phyloP scores from a whole-genome alignment of 2,329 filamentous ascomycete species.

The Aspergillus hiratsukae region DNA sequence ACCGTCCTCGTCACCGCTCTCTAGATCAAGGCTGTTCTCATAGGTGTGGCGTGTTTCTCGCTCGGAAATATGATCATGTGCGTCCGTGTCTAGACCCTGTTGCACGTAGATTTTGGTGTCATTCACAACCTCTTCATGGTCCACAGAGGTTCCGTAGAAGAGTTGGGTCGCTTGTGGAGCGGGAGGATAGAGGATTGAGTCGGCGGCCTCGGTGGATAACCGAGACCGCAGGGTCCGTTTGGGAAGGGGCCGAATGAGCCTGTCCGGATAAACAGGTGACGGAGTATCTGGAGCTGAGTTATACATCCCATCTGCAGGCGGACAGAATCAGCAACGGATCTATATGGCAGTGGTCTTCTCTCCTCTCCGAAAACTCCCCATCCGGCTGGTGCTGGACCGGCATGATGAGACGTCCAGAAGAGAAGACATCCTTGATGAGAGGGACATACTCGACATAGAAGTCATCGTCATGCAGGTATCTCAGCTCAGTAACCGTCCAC shows the following conservation, averaged over 20 bases:
- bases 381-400: constrained; percentile 9
- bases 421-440: constrained; percentile 14
- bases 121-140: constrained; percentile 50
- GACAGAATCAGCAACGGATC: constrained; percentile 36
- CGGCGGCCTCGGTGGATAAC: constrained; percentile 77
- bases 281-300: constrained; percentile 61
- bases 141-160: constrained; percentile 67
- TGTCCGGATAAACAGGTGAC: constrained; percentile 78
- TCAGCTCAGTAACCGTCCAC: constrained; percentile 24
- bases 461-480: constrained; percentile 34
- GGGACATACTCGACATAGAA: constrained; percentile 42
- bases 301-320: constrained; percentile 45
- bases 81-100: constrained; percentile 39
- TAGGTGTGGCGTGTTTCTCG: constrained; percentile 43
- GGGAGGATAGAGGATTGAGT: constrained; percentile 76
- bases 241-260: constrained; percentile 88
- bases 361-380: constrained; percentile 7
- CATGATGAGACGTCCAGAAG: constrained; percentile 12
- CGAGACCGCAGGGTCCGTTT: constrained; percentile 83
- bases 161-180: constrained; percentile 66
- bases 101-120: constrained; percentile 44
- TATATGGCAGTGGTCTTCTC: constrained; percentile 17
- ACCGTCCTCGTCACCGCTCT: constrained; percentile 59
- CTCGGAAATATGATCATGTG: constrained; percentile 36
- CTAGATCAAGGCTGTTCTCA: constrained; percentile 52